Base-by-base conservation (phyloP, 108 stramenopile genomes). In the Phaeodactylum tricornutum region DNA sequence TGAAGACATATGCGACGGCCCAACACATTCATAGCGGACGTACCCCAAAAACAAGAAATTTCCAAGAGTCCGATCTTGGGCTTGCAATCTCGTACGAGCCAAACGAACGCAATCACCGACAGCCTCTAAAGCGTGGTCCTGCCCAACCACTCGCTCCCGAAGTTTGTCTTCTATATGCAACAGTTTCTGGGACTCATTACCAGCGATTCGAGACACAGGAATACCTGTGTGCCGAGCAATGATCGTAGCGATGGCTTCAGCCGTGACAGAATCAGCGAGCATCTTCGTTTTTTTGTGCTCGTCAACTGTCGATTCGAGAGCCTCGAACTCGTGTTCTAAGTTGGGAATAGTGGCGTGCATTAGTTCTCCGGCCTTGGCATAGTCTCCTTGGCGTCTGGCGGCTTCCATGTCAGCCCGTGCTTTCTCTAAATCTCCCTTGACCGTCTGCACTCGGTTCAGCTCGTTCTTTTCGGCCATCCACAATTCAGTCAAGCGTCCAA, bases 91-190 rank as follows among this genome's bases (percentile, higher is more conserved):
- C 0, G 92, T 92, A 17, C 92, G 62, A 6, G 88, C 69, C 43
- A 92, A 63, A 12, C 92, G 82, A 21, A 96, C 85, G 21, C 87
- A 88, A 44, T 96, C 80, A 47, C 78, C 70, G 2, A 96, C 92
- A 2, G 84, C 79, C 19, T 61, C 65, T 36, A 91, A 61, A 0
- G 92, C 95, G 41, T 86, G 81, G 25, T 87, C 83, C 56, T 96
- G 95, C 5, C 95, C 95, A 3, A 96, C 81, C 2, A 96, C 92
- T 28, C 80, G 61, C 47, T 63, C 36, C 6, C 86, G 71, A 19
- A 96, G 67, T 43, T 69, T 64, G n/a, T 90, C 84, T 64, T 93
- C 87, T 50, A 96, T 71, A 33, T 76, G 60, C 55, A 96, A 59
- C 50, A 96, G 50, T 55, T 92, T 93, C 32, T 75, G 62, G 6